Evolutionary conservation across 108 stramenopile genomes (phyloP).

Genomic region (Mediolabrus comicus): DNA sequence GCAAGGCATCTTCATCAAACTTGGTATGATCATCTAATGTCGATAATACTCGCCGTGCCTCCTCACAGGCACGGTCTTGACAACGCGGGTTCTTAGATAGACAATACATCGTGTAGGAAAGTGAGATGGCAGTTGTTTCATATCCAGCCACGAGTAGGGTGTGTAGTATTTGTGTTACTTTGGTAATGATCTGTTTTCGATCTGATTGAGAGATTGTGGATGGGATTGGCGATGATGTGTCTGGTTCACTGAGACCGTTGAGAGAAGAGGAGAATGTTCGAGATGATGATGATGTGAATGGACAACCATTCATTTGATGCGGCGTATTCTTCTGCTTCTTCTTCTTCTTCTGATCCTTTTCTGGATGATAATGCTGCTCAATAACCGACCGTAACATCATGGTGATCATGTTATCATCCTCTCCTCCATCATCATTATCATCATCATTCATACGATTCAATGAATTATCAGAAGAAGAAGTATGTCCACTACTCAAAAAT

Average conservation of each 20-base stretch:
- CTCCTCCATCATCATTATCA: background rate
- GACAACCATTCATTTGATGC: too few species aligned
- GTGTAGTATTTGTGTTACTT: conserved; percentile 11
- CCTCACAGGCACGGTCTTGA: conserved; percentile 15
- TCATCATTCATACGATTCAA: background rate
- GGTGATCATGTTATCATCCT: background rate
- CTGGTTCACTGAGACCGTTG: too few species aligned
- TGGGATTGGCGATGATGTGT: background rate
- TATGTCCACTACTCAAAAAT: background rate
- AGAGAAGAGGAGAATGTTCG: background rate
- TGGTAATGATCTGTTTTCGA: conserved; percentile 6
- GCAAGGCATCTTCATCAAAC: conserved; percentile 23
- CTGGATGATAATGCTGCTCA: background rate
- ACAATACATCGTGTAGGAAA: conserved; percentile 53
- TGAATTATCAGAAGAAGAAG: background rate
- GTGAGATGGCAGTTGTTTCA: conserved; percentile 52
- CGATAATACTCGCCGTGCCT: conserved; percentile 16
- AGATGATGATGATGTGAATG: background rate
- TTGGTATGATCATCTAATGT: background rate
- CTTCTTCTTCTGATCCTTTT: background rate
- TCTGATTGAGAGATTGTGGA: background rate
- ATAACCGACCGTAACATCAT: background rate
- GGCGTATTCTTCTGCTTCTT: background rate
- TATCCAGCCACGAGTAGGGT: conserved; percentile 58
- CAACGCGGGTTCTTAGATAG: conserved; percentile 41